phyloP scores from a whole-genome alignment of 108 stramenopile genomes.

The Aurantiochytrium sp. region DNA sequence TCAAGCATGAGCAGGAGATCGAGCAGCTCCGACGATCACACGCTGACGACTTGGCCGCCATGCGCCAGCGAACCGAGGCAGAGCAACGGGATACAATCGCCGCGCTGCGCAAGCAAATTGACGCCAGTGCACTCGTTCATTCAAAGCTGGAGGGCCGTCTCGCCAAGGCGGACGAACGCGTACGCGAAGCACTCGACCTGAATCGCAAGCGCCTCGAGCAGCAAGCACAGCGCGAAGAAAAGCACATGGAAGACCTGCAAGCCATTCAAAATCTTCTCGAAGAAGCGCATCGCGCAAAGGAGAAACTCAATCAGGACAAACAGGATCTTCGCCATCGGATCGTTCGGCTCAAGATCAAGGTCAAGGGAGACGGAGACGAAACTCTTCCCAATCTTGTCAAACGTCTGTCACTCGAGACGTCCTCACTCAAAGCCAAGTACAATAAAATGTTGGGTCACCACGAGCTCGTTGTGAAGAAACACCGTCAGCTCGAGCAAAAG shows the following conservation, averaged over 20 bases:
- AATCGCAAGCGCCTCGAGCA: neutral
- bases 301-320: conserved; percentile 20
- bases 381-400: conserved; percentile 6
- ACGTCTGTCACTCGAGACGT: neutral
- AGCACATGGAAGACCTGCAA: neutral
- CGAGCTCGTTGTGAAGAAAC: neutral
- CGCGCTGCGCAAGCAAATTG: neutral
- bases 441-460: neutral
- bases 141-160: neutral
- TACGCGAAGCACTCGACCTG: neutral
- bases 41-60: neutral
- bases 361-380: neutral
- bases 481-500: neutral
- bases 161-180: neutral
- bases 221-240: neutral
- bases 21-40: neutral
- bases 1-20: conserved; percentile 3
- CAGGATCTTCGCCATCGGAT: neutral
- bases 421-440: neutral
- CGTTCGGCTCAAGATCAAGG: neutral
- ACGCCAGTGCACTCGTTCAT: neutral
- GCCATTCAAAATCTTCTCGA: neutral
- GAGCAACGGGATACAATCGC: neutral
- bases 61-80: neutral
- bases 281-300: neutral